These are phyloP conservation scores for Penicillium sp. DNA, from an alignment of 2,329 filamentous ascomycete genomes.

Conservation along the genomic window DNA sequence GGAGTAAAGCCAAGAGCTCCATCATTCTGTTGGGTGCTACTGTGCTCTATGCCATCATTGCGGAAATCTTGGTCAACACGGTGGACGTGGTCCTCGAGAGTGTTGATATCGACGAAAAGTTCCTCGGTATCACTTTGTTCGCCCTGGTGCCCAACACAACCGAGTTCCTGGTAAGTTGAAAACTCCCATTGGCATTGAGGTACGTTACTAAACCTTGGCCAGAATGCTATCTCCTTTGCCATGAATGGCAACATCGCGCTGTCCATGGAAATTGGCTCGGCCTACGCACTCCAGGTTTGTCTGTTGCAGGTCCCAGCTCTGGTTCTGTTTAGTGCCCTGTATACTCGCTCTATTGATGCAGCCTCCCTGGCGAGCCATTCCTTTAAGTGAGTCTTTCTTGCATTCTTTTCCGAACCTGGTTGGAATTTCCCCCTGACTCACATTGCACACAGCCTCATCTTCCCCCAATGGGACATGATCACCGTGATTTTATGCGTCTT, in stretches of 20 bases:
- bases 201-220: conserved; percentile 8
- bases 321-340: conserved; percentile 81
- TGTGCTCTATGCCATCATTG: conserved; percentile 89
- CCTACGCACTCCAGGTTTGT: conserved; percentile 93
- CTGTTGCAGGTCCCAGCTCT: conserved; percentile 89
- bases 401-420: background rate
- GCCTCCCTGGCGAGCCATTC: conserved; percentile 45
- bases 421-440: conserved; percentile 14
- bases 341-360: conserved; percentile 52
- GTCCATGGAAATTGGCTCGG: conserved; percentile 98
- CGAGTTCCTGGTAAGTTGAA: conserved; percentile 75
- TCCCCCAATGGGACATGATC: conserved; percentile 99
- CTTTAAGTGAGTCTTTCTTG: conserved; percentile 46
- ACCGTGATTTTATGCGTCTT: conserved; percentile 95
- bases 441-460: conserved; percentile 62
- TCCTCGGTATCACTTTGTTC: conserved; percentile 92
- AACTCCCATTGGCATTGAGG: background rate
- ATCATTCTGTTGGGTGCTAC: conserved; percentile 86
- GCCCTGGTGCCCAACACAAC: conserved; percentile 97
- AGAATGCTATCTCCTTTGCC: conserved; percentile 97
- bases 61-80: conserved; percentile 92
- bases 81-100: conserved; percentile 93
- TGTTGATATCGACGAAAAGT: conserved; percentile 92
- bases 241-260: conserved; percentile 99
- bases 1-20: conserved; percentile 86